A percentile compares a stretch with the other conserved stretches of the same genome.
These are phyloP conservation scores for Solanum virginianum DNA, from an alignment of 257 asterid genomes.

Conservation along the genomic window DNA sequence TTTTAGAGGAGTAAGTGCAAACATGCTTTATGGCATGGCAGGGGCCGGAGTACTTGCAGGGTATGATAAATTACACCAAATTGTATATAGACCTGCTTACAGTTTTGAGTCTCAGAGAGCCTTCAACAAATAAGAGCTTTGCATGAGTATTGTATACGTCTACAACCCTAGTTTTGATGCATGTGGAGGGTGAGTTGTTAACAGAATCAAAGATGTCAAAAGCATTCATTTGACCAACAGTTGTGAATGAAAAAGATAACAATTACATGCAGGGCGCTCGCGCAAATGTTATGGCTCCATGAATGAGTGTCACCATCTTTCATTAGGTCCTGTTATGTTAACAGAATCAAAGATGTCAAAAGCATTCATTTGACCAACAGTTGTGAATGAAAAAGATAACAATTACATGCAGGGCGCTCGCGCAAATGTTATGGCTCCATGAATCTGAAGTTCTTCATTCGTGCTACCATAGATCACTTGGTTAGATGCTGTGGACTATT, in stretches of 20 bases:
- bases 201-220: not conserved
- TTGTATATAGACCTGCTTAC: constrained; percentile 44
- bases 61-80: constrained; percentile 62
- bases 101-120: constrained; percentile 44
- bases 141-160: not conserved
- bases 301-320: too few species aligned
- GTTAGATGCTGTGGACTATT: not conserved
- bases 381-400: not conserved
- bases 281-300: not conserved
- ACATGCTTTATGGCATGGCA: constrained; percentile 81
- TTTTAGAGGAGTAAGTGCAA: constrained; percentile 79
- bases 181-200: not conserved
- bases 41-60: constrained; percentile 99
- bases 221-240: not conserved
- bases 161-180: not conserved
- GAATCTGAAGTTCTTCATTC: not conserved
- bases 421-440: not conserved
- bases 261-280: not conserved
- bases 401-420: not conserved
- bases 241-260: not conserved
- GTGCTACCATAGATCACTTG: not conserved
- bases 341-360: not conserved
- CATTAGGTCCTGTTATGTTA: too few species aligned
- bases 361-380: not conserved
- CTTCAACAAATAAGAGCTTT: constrained; percentile 23